These are phyloP conservation scores for Physaria fendleri DNA, from an alignment of 345 rosid species.

Conservation along the genomic window DNA sequence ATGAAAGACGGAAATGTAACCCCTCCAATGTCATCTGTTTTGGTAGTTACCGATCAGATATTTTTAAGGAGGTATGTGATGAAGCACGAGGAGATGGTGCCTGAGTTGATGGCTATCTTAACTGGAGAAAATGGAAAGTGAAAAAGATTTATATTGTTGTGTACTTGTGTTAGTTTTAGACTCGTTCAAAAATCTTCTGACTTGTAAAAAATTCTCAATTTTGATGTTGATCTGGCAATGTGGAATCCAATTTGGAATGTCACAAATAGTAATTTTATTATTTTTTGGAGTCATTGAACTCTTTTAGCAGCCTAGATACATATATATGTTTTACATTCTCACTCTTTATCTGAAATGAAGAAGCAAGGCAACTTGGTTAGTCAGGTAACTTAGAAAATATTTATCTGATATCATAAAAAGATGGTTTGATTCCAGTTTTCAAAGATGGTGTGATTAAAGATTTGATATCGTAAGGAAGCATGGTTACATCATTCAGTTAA, in stretches of 20 bases:
- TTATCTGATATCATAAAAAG: too few species aligned
- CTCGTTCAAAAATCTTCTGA: not conserved
- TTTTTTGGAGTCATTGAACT: not conserved
- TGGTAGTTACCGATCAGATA: not conserved
- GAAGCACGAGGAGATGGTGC: not conserved
- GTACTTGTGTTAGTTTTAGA: not conserved
- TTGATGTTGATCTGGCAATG: not conserved
- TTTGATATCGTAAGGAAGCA: not conserved
- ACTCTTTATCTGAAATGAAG: not conserved
- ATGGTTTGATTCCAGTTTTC: not conserved
- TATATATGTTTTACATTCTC: not conserved
- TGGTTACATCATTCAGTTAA: not conserved
- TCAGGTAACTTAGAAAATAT: not conserved
- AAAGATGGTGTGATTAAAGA: not conserved
- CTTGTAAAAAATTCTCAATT: not conserved
- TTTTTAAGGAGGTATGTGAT: conserved; percentile 5
- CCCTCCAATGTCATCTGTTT: not conserved
- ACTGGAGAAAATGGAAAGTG: not conserved
- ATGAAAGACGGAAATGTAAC: not conserved
- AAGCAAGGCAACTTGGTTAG: not conserved
- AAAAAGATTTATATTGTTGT: not conserved
- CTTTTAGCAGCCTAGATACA: not conserved
- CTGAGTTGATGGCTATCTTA: conserved; percentile 2
- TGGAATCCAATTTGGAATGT: not conserved
- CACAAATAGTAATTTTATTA: not conserved